Evolutionary conservation across 805 yeast species (phyloP).

Genomic region (Blastobotrys terrestris): DNA sequence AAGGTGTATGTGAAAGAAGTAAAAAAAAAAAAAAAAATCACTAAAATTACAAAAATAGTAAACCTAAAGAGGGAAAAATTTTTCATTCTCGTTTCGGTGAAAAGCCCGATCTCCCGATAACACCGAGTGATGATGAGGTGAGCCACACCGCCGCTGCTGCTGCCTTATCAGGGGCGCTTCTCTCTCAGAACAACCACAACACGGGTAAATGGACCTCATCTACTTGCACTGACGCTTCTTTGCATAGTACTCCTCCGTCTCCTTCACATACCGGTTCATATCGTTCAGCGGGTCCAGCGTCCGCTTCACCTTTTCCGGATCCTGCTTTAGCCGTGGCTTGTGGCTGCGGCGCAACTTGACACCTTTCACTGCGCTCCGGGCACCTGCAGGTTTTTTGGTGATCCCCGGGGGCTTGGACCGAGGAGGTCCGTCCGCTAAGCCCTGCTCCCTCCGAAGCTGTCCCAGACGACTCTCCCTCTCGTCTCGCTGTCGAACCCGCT

Average conservation of each 20-base stretch:
- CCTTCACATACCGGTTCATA: not conserved
- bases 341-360: not conserved
- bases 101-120: too few species aligned
- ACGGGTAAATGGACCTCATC: too few species aligned
- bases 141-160: too few species aligned
- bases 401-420: not conserved
- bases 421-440: not conserved
- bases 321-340: not conserved
- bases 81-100: not conserved
- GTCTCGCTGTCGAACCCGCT: not conserved
- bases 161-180: not conserved
- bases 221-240: too few species aligned
- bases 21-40: too few species aligned
- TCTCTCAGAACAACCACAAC: too few species aligned
- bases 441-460: not conserved
- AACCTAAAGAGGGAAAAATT: not conserved
- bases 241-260: not conserved
- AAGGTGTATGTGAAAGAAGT: not conserved
- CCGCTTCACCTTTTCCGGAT: not conserved
- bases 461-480: not conserved
- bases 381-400: not conserved
- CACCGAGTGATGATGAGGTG: too few species aligned
- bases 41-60: not conserved
- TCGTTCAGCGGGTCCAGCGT: not conserved
- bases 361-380: not conserved